Evolutionary conservation across 2,329 filamentous ascomycete species (phyloP), one percentile per base, ranked within the genome.

Genomic region (Fusarium redolens): DNA sequence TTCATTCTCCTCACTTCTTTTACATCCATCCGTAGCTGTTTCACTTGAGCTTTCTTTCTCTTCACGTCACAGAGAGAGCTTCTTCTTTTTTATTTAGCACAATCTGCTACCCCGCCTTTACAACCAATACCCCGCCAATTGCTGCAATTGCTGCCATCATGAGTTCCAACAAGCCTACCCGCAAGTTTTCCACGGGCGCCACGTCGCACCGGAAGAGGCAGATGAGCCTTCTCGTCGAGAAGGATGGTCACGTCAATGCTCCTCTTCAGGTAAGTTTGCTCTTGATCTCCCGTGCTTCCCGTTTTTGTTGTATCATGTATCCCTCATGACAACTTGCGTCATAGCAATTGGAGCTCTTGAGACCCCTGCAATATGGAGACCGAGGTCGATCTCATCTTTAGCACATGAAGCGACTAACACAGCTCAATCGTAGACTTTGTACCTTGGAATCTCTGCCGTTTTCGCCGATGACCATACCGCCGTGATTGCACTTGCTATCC

Each of bases 401-500:
- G 28, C 40, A 43, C 38, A 37, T 59, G 20, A 41, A 52, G 43
- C 33, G 50, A 57, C 72, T 76, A 55, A 76, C 58, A n/a, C 13
- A 17, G 18, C 28, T 54, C 43, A 52, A 65, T 58, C 38, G n/a
- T 44, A 90, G 88, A 86, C 86, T 10, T 84, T 92, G 52, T 93
- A 88, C 73, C 80, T 90, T 45, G 91, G 91, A 61, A 87, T 92
- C 38, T 90, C 91, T 7, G 88, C 88, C 44, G 83, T 87, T 52
- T 83, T 86, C 52, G 80, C 83, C 3, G 83, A 88, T 37, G 83
- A 88, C 64, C 83, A 84, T 57, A 86, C 86, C 3, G 85, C 90
- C 15, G 86, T 88, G 9, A 85, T 93, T 30, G 90, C 91, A 18
- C 84, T 95, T 54, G 92, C 92, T 7, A 87, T 92, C 69, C 92